Evolutionary conservation across 257 asterid genomes (phyloP).

Genomic region (Solanum clarkiae): DNA sequence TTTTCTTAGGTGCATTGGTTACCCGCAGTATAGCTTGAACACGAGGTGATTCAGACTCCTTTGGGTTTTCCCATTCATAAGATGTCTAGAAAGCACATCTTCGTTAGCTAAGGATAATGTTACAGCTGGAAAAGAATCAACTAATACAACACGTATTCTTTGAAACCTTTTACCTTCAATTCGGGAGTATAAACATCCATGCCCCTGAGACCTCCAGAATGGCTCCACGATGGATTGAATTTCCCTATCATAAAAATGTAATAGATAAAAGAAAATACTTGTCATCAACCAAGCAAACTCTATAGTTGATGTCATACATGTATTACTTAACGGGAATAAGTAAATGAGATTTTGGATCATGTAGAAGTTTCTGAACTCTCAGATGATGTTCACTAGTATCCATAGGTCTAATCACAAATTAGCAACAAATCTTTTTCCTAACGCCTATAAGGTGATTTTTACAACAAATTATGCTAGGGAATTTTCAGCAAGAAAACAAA

Average conservation of each 20-base stretch:
- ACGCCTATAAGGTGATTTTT: not conserved
- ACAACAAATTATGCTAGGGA: not conserved
- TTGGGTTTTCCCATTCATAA: constrained; percentile 87
- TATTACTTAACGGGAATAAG: not conserved
- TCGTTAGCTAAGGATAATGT: not conserved
- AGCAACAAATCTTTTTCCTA: not conserved
- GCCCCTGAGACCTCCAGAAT: constrained; percentile 22
- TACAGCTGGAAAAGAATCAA: not conserved
- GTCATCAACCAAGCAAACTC: not conserved
- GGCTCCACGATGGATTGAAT: constrained; percentile 23
- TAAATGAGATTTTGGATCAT: not conserved
- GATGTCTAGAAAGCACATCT: constrained; percentile 38
- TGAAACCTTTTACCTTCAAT: constrained; percentile 18
- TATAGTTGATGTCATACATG: not conserved
- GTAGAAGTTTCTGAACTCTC: not conserved
- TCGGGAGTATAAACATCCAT: constrained; percentile 27
- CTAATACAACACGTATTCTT: not conserved
- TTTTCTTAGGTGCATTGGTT: constrained; percentile 97
- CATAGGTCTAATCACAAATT: not conserved
- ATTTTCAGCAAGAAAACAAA: not conserved
- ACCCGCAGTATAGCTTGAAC: constrained; percentile 97
- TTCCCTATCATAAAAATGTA: constrained; percentile 7
- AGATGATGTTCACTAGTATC: not conserved
- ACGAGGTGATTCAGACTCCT: constrained; percentile 97
- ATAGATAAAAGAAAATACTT: not conserved